Evolutionary conservation across 768 basidiomycete species (phyloP).

Genomic region (Pisolithus albus): DNA sequence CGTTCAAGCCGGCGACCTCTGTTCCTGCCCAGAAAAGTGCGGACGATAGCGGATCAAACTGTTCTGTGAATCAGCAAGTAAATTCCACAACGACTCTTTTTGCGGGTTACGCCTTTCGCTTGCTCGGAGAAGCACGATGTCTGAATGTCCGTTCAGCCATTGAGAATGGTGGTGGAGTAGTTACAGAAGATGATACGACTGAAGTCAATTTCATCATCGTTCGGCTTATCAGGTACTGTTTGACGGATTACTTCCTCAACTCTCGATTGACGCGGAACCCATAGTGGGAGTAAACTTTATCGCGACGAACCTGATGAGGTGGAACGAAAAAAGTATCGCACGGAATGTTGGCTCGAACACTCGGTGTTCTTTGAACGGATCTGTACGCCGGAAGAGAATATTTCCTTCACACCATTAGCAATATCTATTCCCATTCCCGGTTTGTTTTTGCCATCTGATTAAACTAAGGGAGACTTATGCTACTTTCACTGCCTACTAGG

Average conservation of each 20-base stretch:
- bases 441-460: conserved; percentile 17
- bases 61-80: background rate
- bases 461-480: background rate
- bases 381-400: conserved; percentile 57
- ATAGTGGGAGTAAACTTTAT: conserved; percentile 66
- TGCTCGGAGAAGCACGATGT: conserved; percentile 62
- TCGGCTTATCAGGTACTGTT: conserved; percentile 62
- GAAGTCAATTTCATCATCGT: conserved; percentile 64
- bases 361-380: conserved; percentile 75
- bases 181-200: conserved; percentile 36
- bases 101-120: conserved; percentile 47
- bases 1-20: conserved; percentile 41
- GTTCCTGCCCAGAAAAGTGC: conserved; percentile 10
- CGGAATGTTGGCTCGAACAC: conserved; percentile 91
- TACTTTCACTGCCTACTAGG: conserved; percentile 30
- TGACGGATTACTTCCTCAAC: background rate
- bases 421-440: conserved; percentile 54
- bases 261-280: conserved; percentile 4
- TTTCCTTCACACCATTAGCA: conserved; percentile 62
- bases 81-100: conserved; percentile 36
- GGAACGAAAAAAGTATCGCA: conserved; percentile 57
- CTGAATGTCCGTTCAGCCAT: conserved; percentile 53
- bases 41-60: conserved; percentile 11
- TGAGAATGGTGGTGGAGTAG: conserved; percentile 51
- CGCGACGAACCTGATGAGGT: conserved; percentile 44